Base-by-base conservation (phyloP, 768 basidiomycete species). In the Lanmaoa rubissima region DNA sequence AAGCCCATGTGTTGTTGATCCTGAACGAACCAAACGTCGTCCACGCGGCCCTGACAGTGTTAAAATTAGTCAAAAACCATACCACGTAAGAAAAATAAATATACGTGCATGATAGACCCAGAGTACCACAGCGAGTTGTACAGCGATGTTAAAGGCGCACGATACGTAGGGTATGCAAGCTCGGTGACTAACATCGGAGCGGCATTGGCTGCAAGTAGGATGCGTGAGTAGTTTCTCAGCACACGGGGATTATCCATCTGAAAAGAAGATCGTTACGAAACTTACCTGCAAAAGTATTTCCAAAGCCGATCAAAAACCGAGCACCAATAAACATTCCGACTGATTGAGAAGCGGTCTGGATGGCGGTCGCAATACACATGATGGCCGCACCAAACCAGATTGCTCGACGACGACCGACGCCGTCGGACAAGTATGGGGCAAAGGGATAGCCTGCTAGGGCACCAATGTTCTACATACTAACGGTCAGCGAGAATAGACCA, bases 71-170 rank as follows among this genome's bases (percentile, higher is more conserved):
- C 26, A 10, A 3, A 16, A 17, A 13, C 2, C 1, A n/a, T 31
- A 19, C 32, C 32, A 43, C 13, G 19, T 35, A 24, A 13, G 50
- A 32, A 19, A 28, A 43, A 24, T 24, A 40, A 57, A 53, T 34
- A 55, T 19, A 76, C 82, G 44, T 57, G 83, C 84, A 91, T 67
- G 68, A 92, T 90, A 56, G 88, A 80, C 53, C 91, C 92, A n/a
- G 87, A 86, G 66, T 90, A 90, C 90, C 92, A 93, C 58, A 92
- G 82, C 26, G 88, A 85, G 78, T 91, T 90, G 76, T 88, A 91
- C 48, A 83, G 74, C 1, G 88, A 85, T 11, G 89, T 93, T 57
- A 94, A 72, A 19, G 84, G 84, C 13, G 85, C 87, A 61, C 92
- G 90, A 70, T 94, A 85, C 2, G 82, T 77, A 14, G 92, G 92